Evolutionary conservation across 139 green algal species (phyloP), one percentile per base, ranked within the genome.

Genomic region (Chlorella sp.): DNA sequence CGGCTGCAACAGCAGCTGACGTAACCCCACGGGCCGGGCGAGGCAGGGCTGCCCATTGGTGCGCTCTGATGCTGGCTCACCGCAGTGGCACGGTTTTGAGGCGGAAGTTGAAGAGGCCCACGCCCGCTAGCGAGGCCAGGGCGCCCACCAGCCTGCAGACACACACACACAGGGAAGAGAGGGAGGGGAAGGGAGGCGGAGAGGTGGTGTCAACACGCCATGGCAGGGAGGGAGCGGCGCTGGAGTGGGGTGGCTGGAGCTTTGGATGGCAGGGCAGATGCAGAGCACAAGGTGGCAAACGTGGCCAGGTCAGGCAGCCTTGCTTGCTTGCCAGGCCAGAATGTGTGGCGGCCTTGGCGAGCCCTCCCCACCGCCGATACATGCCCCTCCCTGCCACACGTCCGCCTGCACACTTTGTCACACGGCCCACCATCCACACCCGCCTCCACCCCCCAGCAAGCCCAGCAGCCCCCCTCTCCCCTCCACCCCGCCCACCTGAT

Each of bases 21-120:
- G 18, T 14, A 68, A 68, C 14, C 15, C 60, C 14, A 68, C 60
- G 60, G 60, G 60, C 60, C n/a, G n/a, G n/a, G n/a, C n/a, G n/a
- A n/a, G n/a, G n/a, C 60, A 68, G 15, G 18, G 60, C 60, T 18
- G 60, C 18, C 60, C 60, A 68, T 18, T 68, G 60, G 60, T 18
- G 60, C 60, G 60, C 15, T 68, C 60, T 68, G 60, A 18, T 14
- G 32, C 40, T 14, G n/a, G 16, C 79, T 68, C 79, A 85, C 79
- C 93, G 91, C 42, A 98, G 84, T 1, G 95, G 93, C 15, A 95
- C 91, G 19, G 93, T 40, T 86, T 98, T 98, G 37, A 98, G 91
- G 32, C 64, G 24, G 79, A 91, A 96, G 37, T 93, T 96, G 93
- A 98, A 98, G 89, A 96, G 94, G 5, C 81, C 94, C 40, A 98